phyloP scores from a whole-genome alignment of 345 rosid genomes.

The Garcia nutans region DNA sequence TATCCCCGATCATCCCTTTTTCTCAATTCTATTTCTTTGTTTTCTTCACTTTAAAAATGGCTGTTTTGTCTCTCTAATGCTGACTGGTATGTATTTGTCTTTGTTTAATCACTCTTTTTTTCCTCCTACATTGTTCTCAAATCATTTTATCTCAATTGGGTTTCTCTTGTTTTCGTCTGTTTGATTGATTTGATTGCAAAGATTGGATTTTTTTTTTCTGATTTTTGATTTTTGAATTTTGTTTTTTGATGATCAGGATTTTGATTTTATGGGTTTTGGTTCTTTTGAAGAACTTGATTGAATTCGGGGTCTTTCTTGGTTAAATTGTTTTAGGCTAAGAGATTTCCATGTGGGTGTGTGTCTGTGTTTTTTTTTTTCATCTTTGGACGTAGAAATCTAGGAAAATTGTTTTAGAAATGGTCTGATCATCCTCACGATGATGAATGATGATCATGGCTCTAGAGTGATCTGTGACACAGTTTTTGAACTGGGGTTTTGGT shows the following conservation, averaged over 20 bases:
- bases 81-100: slow-evolving; percentile 21
- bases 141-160: slow-evolving; percentile 24
- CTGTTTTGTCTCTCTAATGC: slow-evolving; percentile 28
- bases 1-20: slow-evolving; percentile 8
- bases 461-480: slow-evolving; percentile 8
- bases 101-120: slow-evolving; percentile 13
- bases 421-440: slow-evolving; percentile 18
- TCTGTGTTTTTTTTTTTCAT: background rate
- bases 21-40: background rate
- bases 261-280: slow-evolving; percentile 22
- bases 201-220: slow-evolving; percentile 19
- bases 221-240: background rate
- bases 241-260: slow-evolving; percentile 21
- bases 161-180: slow-evolving; percentile 14
- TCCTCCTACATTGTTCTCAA: slow-evolving; percentile 13
- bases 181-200: slow-evolving; percentile 23
- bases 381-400: slow-evolving; percentile 20
- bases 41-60: background rate
- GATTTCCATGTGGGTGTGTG: background rate
- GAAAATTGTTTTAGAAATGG: slow-evolving; percentile 18
- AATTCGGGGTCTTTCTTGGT: slow-evolving; percentile 1
- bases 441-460: slow-evolving; percentile 14
- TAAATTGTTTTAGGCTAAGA: slow-evolving; percentile 14
- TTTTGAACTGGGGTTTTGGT: slow-evolving; percentile 16
- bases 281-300: slow-evolving; percentile 9